phyloP scores from a whole-genome alignment of 1,284 basidiomycete species.

The Moesziomyces sp. region DNA sequence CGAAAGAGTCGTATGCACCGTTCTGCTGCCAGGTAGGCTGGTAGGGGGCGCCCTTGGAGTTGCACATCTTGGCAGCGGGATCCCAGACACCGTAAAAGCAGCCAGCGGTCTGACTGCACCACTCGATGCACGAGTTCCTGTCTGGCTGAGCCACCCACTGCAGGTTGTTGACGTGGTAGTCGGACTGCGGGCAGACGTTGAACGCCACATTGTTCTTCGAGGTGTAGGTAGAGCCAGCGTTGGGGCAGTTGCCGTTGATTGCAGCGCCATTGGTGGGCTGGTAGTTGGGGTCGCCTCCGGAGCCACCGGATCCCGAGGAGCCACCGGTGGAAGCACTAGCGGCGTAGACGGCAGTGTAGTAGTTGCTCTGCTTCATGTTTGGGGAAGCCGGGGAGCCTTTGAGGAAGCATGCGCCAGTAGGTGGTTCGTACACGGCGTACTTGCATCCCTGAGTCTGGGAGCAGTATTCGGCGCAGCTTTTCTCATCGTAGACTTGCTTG shows the following conservation, averaged over 20 bases:
- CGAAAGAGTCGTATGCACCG: not conserved
- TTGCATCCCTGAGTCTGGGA: too few relatives aligned
- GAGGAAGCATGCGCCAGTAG: too few relatives aligned
- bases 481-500: too few relatives aligned
- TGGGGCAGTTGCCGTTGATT: not conserved
- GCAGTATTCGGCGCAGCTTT: too few relatives aligned
- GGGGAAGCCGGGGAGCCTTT: too few relatives aligned
- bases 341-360: too few relatives aligned
- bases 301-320: too few relatives aligned
- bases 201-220: conserved; percentile 2
- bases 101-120: conserved; percentile 5
- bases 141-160: not conserved
- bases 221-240: conserved; percentile 1
- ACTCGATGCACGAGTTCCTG: conserved; percentile 2
- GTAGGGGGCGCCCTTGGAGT: conserved; percentile 1
- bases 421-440: too few relatives aligned
- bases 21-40: not conserved
- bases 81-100: conserved; percentile 5
- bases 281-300: too few relatives aligned
- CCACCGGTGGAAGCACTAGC: too few relatives aligned
- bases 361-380: too few relatives aligned
- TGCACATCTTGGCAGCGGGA: conserved; percentile 1
- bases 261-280: not conserved
- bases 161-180: not conserved
- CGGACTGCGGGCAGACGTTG: conserved; percentile 3